Percentiles rank a stretch among this genome's conserved stretches.
Evolutionary conservation across 441 rosid species (phyloP).

Genomic region (Lepidium campestre): DNA sequence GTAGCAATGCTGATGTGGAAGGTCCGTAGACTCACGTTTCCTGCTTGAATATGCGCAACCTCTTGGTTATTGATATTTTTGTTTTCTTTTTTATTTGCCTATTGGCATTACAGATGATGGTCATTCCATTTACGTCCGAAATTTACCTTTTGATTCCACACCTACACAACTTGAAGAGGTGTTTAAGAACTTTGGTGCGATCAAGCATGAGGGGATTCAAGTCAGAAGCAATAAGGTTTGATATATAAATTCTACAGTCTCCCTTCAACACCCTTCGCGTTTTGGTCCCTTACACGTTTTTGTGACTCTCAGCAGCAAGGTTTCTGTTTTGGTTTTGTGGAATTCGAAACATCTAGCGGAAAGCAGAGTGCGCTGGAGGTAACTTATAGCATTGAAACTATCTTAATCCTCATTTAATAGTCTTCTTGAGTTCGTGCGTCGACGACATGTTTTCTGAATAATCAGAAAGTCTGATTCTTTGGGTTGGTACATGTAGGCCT

Average conservation of each 20-base stretch:
- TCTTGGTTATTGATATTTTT: not conserved
- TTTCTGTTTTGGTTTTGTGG: slow-evolving; percentile 91
- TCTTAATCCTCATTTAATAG: not conserved
- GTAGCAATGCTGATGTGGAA: slow-evolving; percentile 50
- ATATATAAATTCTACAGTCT: slow-evolving; percentile 3
- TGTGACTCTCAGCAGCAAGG: slow-evolving; percentile 60
- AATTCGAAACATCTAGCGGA: slow-evolving; percentile 66
- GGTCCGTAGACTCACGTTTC: slow-evolving; percentile 30
- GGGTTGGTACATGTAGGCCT: slow-evolving; percentile 45
- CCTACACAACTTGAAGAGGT: slow-evolving; percentile 62
- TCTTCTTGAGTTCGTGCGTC: not conserved
- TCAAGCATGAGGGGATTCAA: slow-evolving; percentile 83
- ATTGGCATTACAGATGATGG: slow-evolving; percentile 56
- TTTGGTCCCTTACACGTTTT: slow-evolving; percentile 21
- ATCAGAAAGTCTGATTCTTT: not conserved
- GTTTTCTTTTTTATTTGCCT: not conserved
- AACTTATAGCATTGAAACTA: slow-evolving; percentile 10
- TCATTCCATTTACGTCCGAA: slow-evolving; percentile 72
- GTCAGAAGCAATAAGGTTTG: slow-evolving; percentile 87
- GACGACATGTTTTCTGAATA: not conserved
- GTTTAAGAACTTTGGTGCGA: slow-evolving; percentile 77
- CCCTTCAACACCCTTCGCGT: not conserved
- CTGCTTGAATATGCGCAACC: not conserved
- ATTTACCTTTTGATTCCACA: slow-evolving; percentile 76
- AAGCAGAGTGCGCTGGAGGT: slow-evolving; percentile 79